phyloP scores from a whole-genome alignment of 2,329 filamentous ascomycete genomes.

The Macrophomina tecta region DNA sequence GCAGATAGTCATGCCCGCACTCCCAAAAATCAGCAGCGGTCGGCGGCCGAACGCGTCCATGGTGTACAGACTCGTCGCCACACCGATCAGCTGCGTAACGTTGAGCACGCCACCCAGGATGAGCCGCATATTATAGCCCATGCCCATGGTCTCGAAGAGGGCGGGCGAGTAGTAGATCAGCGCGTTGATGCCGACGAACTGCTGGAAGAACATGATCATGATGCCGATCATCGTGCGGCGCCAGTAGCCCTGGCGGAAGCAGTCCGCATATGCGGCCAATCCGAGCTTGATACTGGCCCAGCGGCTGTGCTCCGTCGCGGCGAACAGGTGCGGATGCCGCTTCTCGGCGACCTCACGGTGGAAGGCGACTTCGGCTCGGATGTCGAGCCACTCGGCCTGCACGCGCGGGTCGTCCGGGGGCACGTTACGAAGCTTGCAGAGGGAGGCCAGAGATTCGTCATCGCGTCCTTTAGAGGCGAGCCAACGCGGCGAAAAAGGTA shows the following conservation, averaged over 20 bases:
- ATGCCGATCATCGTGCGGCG: conserved; percentile 49
- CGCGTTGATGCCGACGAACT: conserved; percentile 52
- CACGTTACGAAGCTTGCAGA: conserved; percentile 57
- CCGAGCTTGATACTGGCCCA: conserved; percentile 48
- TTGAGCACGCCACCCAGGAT: conserved; percentile 49
- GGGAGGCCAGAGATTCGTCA: conserved; percentile 54
- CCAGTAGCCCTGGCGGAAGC: conserved; percentile 54
- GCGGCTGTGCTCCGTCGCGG: conserved; percentile 38
- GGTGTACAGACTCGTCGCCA: conserved; percentile 48
- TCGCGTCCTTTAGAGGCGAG: conserved; percentile 46
- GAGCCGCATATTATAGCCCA: conserved; percentile 43
- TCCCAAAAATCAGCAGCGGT: conserved; percentile 48
- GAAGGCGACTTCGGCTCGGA: conserved; percentile 60
- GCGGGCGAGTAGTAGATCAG: conserved; percentile 57
- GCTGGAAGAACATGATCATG: conserved; percentile 52
- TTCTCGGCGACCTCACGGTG: conserved; percentile 53
- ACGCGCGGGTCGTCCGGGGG: conserved; percentile 57
- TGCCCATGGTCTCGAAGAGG: conserved; percentile 49
- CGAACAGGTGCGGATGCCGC: conserved; percentile 44
- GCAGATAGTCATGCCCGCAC: conserved; percentile 54
- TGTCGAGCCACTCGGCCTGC: conserved; percentile 58
- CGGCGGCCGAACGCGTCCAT: conserved; percentile 51
- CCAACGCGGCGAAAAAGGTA: conserved; percentile 46
- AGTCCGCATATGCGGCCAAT: conserved; percentile 53
- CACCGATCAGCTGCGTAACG: conserved; percentile 49